Percentiles rank a stretch among this genome's conserved stretches.
Conservation (phyloP, 2,329 filamentous ascomycete genomes). For the Ophiocordyceps camponoti-saundersi region DNA sequence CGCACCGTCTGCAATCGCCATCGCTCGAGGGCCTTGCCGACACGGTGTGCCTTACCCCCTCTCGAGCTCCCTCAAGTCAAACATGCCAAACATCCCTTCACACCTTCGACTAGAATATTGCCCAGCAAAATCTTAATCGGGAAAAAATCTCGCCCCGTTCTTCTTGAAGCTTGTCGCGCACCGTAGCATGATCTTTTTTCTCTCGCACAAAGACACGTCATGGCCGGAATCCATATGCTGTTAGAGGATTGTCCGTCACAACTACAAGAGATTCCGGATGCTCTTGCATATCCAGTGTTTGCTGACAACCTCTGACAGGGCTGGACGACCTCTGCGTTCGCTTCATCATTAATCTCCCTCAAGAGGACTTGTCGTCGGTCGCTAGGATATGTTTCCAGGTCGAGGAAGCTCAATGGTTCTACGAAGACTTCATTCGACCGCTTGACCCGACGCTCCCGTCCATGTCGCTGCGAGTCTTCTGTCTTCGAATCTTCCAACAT, state of each 20-base stretch:
- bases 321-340: constrained; percentile 95
- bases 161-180: background rate
- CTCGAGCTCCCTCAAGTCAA: constrained; percentile 3
- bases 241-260: constrained; percentile 64
- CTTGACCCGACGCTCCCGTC: constrained; percentile 72
- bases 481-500: constrained; percentile 80
- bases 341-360: constrained; percentile 92
- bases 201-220: constrained; percentile 29
- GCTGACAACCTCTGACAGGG: constrained; percentile 35
- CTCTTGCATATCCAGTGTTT: background rate
- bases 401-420: constrained; percentile 99
- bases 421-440: constrained; percentile 96
- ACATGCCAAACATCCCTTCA: constrained; percentile 16
- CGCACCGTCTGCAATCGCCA: background rate
- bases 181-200: constrained; percentile 10
- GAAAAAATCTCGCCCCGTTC: background rate
- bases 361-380: constrained; percentile 76
- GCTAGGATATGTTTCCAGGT: constrained; percentile 96
- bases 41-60: background rate
- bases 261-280: background rate
- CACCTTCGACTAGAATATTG: constrained; percentile 12
- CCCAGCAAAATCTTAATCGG: constrained; percentile 14
- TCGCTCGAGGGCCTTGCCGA: background rate
- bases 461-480: constrained; percentile 72
- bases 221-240: constrained; percentile 66